Percentiles rank a stretch among this genome's conserved stretches.
Evolutionary conservation across 805 yeast genomes (phyloP).

Genomic region (Suhomyces canberraensis): DNA sequence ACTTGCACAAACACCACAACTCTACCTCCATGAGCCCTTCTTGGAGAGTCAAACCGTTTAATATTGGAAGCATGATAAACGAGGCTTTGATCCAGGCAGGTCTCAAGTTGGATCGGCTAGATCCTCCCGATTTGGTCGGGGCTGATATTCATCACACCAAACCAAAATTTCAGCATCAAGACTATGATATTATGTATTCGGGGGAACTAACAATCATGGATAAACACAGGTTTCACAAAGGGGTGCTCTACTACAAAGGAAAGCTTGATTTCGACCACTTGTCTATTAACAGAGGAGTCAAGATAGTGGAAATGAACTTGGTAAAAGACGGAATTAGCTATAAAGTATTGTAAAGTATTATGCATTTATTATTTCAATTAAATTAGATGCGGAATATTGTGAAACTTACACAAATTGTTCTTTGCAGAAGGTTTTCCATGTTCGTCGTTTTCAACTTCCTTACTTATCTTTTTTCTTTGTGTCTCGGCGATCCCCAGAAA

Average conservation of each 20-base stretch:
- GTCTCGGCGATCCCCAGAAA: too few species aligned
- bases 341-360: background rate
- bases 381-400: too few species aligned
- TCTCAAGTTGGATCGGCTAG: slow-evolving; percentile 24
- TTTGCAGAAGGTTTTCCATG: too few species aligned
- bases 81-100: slow-evolving; percentile 21
- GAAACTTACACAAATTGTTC: too few species aligned
- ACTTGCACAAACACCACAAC: slow-evolving; percentile 8
- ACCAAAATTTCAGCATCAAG: slow-evolving; percentile 5
- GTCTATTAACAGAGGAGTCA: slow-evolving; percentile 30
- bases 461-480: too few species aligned
- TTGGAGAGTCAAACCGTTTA: slow-evolving; percentile 30
- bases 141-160: background rate
- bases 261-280: slow-evolving; percentile 30
- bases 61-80: slow-evolving; percentile 15
- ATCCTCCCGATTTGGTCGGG: slow-evolving; percentile 20
- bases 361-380: background rate
- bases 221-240: slow-evolving; percentile 14
- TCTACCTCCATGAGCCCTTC: slow-evolving; percentile 5
- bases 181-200: slow-evolving; percentile 22
- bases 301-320: slow-evolving; percentile 21
- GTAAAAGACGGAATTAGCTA: background rate
- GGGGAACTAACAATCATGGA: slow-evolving; percentile 24
- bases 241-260: slow-evolving; percentile 24
- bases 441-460: too few species aligned